These are phyloP conservation scores for Scopulariopsis brevicaulis DNA, from an alignment of 2,329 filamentous ascomycete genomes.

Conservation along the genomic window DNA sequence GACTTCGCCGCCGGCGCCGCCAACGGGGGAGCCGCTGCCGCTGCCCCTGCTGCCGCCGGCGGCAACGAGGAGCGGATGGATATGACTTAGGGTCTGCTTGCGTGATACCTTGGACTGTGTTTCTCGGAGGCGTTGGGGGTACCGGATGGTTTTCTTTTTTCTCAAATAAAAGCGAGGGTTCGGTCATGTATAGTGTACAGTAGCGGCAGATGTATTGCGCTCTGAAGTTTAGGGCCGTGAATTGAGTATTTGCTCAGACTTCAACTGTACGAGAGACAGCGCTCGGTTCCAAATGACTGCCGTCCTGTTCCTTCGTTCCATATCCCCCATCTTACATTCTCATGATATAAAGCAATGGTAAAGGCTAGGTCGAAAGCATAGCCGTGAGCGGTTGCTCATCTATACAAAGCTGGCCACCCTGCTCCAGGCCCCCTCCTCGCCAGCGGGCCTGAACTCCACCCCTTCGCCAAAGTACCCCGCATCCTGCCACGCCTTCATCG, in stretches of 20 bases:
- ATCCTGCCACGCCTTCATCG: slow-evolving; percentile 85
- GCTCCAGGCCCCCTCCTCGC: slow-evolving; percentile 43
- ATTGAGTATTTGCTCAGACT: background rate
- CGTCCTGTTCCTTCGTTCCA: background rate
- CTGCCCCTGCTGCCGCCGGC: background rate
- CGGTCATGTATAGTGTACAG: slow-evolving; percentile 3
- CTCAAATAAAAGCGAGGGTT: slow-evolving; percentile 6
- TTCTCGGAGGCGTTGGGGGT: slow-evolving; percentile 3
- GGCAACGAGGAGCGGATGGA: slow-evolving; percentile 28
- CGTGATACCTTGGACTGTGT: slow-evolving; percentile 4
- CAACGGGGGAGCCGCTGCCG: background rate
- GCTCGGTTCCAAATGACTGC: too few species aligned
- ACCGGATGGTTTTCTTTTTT: slow-evolving; percentile 3
- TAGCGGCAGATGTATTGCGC: background rate
- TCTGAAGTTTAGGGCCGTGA: background rate
- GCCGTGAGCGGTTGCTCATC: slow-evolving; percentile 11
- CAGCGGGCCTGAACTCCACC: slow-evolving; percentile 62
- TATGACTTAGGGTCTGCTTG: slow-evolving; percentile 21
- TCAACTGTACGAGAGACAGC: too few species aligned
- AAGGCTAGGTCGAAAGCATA: background rate
- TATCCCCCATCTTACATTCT: background rate
- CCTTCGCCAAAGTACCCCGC: slow-evolving; percentile 89
- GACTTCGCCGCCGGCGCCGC: slow-evolving; percentile 42
- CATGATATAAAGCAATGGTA: background rate
- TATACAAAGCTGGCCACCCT: slow-evolving; percentile 37